Base-by-base conservation (phyloP, 2,329 filamentous ascomycete genomes). In the Cordyceps sp. region DNA sequence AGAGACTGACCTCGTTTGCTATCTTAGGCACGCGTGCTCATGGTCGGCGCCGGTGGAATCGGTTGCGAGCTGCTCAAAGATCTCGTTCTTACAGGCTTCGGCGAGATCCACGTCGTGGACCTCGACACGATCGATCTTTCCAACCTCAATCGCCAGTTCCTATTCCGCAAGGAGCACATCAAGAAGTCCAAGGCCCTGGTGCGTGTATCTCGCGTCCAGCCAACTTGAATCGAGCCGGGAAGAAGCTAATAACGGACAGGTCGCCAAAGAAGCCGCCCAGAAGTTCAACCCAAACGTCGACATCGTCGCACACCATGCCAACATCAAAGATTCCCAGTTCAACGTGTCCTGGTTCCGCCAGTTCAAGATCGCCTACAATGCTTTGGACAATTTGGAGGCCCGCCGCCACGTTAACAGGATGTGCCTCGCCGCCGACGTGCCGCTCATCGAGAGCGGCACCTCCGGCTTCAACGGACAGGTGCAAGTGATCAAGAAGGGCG, bases 381-480 rank as follows among this genome's bases (percentile, higher is more conserved):
- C 90, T 32, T 67, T 98, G 25, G 90, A 98, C 56, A 98, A 98
- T 44, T 64, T 98, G 19, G 86, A 94, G 35, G 90, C 90, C 16
- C 69, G 90, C 42, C 74, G 88, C 32, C 86, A 96, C 62, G 90
- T 96, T 41, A 98, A 98, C 54, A 81, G 78, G 53, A 96, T 98
- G 90, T 96, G 90, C 46, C 58, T 98, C 42, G 83, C 86, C 2
- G 86, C 90, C 10, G 70, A 90, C 45, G 74, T 96, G 18, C 85
- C 90, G 10, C 59, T 98, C 41, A 80, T 98, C 33, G 90, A 98
- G 60, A 96, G 88, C 50, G 90, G 90, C 26, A 98, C 90, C 0
- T 96, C 90, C 1, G 90, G 90, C 2, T 98, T 94, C 63, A 93
- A 93, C 47, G 90, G 90, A 15, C 88, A 98, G 52, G 88, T 96